Base-by-base conservation (phyloP, 192 early-diverging fungal genomes). In the Backusella macrospora region DNA sequence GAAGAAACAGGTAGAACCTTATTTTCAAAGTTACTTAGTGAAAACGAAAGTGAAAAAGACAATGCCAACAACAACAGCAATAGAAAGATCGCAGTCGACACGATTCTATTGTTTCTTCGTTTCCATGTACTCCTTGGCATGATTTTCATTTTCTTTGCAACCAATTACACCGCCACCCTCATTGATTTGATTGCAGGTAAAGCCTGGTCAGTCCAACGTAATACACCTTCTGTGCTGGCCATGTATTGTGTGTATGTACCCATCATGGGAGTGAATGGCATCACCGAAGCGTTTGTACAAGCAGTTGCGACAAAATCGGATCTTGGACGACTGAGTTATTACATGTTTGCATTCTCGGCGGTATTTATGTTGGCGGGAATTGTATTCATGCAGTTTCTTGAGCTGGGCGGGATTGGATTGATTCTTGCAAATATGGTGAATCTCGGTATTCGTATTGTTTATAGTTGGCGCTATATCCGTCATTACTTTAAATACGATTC, bases 251-350 rank as follows among this genome's bases (percentile, higher is more conserved):
- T 92, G 42, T 99, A 96, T 84, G 86, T 99, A 1, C 98, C 98
- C 4, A 69, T 98, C 12, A 92, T 98, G 93, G 98, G 95, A 13
- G 66, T 96, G 38, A 99, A 99, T 78, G 98, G 98, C 0, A 92
- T 99, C 65, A 91, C 94, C 6, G 98, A 99, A 77, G 93, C 92
- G 1, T 98, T 96, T 80, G 86, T 98, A 18, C 95, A 96, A 73
- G 93, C 92, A 3, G 93, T 95, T 18, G 98, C 91, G 0, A 81
- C 91, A 5, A 80, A 86, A 46, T 72, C 77, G 2, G 88, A 91
- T 62, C 80, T 99, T 10, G 40, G 79, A 6, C 49, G 73, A 18
- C 83, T 93, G 44, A 94, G 89, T 67, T 71, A 82, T 14, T 93
- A 87, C 85, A 93, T 98, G 93, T 85, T 92, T 23, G 83, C 62